Conservation (phyloP, 352 stramenopile species). For the Globisporangium cederbergense region DNA sequence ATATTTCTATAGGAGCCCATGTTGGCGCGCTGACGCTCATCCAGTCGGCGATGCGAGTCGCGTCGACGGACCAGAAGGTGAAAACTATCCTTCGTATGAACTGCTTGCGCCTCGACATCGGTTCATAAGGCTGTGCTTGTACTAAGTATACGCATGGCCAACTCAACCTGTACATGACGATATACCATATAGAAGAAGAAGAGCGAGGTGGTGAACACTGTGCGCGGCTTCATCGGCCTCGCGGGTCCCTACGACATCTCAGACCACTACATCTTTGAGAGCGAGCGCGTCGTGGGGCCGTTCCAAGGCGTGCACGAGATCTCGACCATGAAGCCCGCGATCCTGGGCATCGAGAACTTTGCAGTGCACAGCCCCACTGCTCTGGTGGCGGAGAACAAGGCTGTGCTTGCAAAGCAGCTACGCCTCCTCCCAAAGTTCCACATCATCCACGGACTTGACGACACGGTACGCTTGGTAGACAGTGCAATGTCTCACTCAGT, state of each 20-base stretch:
- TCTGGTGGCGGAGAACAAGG: slow-evolving; percentile 26
- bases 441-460: slow-evolving; percentile 54
- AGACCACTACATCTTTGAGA: slow-evolving; percentile 75
- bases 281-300: slow-evolving; percentile 44
- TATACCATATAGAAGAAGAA: slow-evolving; percentile 9
- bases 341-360: slow-evolving; percentile 63
- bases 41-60: slow-evolving; percentile 44
- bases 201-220: slow-evolving; percentile 30
- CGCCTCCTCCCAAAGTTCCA: slow-evolving; percentile 46
- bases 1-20: slow-evolving; percentile 29
- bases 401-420: slow-evolving; percentile 31
- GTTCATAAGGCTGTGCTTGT: no score
- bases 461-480: slow-evolving; percentile 34
- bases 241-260: slow-evolving; percentile 66
- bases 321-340: slow-evolving; percentile 73
- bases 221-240: slow-evolving; percentile 64
- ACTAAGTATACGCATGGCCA: no score
- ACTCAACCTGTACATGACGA: no score
- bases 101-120: no score
- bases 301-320: slow-evolving; percentile 70
- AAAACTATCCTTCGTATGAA: no score
- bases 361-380: slow-evolving; percentile 43
- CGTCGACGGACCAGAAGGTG: not conserved
- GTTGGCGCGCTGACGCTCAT: slow-evolving; percentile 51
- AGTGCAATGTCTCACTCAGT: not conserved